Conservation (phyloP, 176 grass and related monocot genomes). For the Urochloa ruziziensis region DNA sequence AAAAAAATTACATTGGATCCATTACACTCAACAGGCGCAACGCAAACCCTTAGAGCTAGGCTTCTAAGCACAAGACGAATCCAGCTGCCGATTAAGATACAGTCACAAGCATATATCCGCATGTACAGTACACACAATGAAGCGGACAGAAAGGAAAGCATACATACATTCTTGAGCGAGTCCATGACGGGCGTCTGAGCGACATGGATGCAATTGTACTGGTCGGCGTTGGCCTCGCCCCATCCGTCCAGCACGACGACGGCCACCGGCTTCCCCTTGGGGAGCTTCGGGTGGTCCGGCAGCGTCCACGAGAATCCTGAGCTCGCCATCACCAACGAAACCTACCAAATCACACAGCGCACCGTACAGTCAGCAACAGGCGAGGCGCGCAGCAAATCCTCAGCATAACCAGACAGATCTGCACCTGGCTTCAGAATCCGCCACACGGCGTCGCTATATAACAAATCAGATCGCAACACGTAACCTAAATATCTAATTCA, state of each 20-base stretch:
- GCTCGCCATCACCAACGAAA: conserved; percentile 49
- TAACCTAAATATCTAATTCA: background rate
- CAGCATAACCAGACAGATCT: too few species aligned
- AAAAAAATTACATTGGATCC: background rate
- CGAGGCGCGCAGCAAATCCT: too few species aligned
- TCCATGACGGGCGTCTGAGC: conserved; percentile 89
- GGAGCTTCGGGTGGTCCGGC: conserved; percentile 75
- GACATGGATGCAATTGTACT: conserved; percentile 93
- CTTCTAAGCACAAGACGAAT: too few species aligned
- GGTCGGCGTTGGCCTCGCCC: conserved; percentile 80
- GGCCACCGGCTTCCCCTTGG: conserved; percentile 79
- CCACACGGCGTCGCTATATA: background rate
- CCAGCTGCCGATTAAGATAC: background rate
- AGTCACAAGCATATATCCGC: too few species aligned
- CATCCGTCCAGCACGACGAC: conserved; percentile 91
- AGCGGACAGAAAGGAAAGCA: background rate
- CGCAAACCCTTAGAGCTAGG: background rate
- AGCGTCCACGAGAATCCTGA: conserved; percentile 52
- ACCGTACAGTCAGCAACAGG: too few species aligned
- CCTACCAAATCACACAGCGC: too few species aligned
- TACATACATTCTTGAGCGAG: conserved; percentile 83
- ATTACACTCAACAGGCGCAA: background rate
- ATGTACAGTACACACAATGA: background rate
- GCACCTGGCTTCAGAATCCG: too few species aligned
- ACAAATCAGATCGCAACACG: background rate